A percentile compares a stretch with the other conserved stretches of the same genome.
phyloP scores from a whole-genome alignment of 768 basidiomycete species.

The Strobilomyces dryophilus region DNA sequence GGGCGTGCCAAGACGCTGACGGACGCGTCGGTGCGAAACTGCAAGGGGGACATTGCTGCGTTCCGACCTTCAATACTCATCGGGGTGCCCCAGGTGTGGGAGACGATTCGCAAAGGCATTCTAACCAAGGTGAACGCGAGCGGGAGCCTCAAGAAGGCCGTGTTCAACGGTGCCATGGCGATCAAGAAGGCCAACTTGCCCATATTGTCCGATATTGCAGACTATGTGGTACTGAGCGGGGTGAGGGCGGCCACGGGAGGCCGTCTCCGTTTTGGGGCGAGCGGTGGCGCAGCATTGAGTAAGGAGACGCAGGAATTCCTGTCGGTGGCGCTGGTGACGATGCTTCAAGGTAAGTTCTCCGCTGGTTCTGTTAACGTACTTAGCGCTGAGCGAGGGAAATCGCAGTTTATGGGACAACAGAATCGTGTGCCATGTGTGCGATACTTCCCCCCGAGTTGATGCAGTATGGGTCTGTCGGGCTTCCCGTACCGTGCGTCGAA shows the following conservation, averaged over 20 bases:
- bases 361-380: background rate
- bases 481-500: slow-evolving; percentile 86
- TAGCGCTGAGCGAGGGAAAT: background rate
- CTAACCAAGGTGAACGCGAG: slow-evolving; percentile 69
- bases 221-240: slow-evolving; percentile 68
- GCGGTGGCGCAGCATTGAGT: slow-evolving; percentile 85
- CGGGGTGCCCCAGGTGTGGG: slow-evolving; percentile 96
- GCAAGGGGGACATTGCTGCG: slow-evolving; percentile 79
- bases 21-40: slow-evolving; percentile 85
- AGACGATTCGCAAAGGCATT: slow-evolving; percentile 95
- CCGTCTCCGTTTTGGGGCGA: slow-evolving; percentile 70
- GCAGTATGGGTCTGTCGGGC: slow-evolving; percentile 72
- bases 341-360: slow-evolving; percentile 71
- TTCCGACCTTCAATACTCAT: slow-evolving; percentile 87
- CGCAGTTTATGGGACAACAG: slow-evolving; percentile 91
- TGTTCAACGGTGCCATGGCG: slow-evolving; percentile 78
- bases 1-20: slow-evolving; percentile 96
- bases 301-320: slow-evolving; percentile 91
- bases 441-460: slow-evolving; percentile 82
- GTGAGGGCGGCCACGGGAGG: slow-evolving; percentile 88
- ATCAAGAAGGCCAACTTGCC: slow-evolving; percentile 74
- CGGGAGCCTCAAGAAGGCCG: slow-evolving; percentile 59
- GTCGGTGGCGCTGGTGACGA: slow-evolving; percentile 67
- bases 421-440: slow-evolving; percentile 86
- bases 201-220: slow-evolving; percentile 60